Base-by-base conservation (phyloP, 2,329 filamentous ascomycete species). In the Amphichorda felina region DNA sequence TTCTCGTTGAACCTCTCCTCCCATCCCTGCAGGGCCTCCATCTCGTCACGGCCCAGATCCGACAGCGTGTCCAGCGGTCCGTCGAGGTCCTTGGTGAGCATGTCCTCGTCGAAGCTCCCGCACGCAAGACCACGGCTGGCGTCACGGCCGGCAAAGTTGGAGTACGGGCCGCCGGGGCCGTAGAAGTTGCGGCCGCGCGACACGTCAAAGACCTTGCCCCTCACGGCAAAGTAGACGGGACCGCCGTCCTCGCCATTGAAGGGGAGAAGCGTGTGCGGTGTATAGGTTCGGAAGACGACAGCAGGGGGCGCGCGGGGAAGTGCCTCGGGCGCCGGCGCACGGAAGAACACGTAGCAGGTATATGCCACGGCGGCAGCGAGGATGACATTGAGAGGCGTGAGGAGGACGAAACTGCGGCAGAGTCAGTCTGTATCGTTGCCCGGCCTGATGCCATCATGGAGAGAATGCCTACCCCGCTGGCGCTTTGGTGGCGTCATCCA, bases 101-200 rank as follows among this genome's bases (percentile, higher is more conserved):
- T 94, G 6, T 88, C 82, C 66, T 84, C 76, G 54, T 95, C 91
- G 57, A 98, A 96, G 63, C 85, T 94, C 40, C 88, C 85, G 57
- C 75, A 84, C 1, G 91, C 89, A 40, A 98, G 63, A 1, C 91
- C 91, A 35, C 89, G 72, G 44, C 75, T 86, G 15, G 91, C 91
- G 59, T 98, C 91, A 27, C 88, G 70, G 1, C 91, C 91, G 1
- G 91, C 91, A 54, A 98, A 98, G 64, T 96, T 96, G 57, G 80
- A 79, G 58, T 98, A 98, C 2, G 89, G 87, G 0, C 89, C 89
- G 10, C 87, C 88, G 15, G 91, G 91, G 4, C 91, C 91, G 62
- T 98, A 98, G 60, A 96, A 96, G 65, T 93, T 88, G 51, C 81
- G 75, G 17, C 91, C 89, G 11, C 77, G 64, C 0, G 79, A 77